Conservation (phyloP, 202 grass and related monocot species). For the Carex sylvatica region DNA sequence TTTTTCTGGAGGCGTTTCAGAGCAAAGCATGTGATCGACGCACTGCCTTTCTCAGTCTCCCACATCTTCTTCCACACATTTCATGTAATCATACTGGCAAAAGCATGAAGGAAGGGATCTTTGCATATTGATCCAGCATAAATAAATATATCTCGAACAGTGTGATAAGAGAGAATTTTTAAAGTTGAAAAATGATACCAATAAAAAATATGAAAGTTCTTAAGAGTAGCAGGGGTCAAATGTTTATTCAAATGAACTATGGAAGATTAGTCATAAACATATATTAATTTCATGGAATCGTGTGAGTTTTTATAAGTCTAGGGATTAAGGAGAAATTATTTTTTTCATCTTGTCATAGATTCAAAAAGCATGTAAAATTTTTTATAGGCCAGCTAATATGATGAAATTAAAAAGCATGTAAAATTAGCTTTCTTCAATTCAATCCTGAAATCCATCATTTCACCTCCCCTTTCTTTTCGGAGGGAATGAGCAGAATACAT, state of each 20-base stretch:
- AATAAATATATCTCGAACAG: background rate
- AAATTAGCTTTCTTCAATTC: background rate
- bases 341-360: background rate
- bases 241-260: background rate
- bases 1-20: constrained; percentile 1
- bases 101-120: background rate
- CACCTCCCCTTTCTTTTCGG: constrained; percentile 14
- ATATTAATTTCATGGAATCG: too few species aligned
- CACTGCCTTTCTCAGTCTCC: background rate
- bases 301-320: background rate
- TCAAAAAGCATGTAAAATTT: background rate
- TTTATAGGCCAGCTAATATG: background rate
- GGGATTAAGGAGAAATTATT: background rate
- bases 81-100: constrained; percentile 11
- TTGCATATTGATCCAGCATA: background rate
- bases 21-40: constrained; percentile 1
- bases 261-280: too few species aligned
- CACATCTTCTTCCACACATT: constrained; percentile 9
- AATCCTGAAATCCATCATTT: constrained; percentile 21
- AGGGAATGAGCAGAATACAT: constrained; percentile 16
- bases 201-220: background rate
- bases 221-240: background rate
- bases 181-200: background rate
- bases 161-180: background rate
- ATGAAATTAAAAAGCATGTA: background rate